Conservation (phyloP, 1,284 basidiomycete genomes). For the Rhizoctonia solani region DNA sequence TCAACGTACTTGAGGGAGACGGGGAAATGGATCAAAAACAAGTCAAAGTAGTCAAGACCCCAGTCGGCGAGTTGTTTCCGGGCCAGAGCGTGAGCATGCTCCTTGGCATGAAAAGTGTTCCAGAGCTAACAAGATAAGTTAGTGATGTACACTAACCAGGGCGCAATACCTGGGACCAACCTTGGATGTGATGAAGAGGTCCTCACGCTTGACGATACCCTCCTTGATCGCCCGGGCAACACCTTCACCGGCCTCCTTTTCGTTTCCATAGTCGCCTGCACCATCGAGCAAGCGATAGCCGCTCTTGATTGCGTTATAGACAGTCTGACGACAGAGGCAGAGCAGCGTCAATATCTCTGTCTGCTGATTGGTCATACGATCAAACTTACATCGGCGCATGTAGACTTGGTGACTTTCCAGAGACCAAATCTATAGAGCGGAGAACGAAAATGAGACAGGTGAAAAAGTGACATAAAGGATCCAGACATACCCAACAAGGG, state of each 20-base stretch:
- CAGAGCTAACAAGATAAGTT: constrained; percentile 57
- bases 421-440: constrained; percentile 59
- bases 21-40: constrained; percentile 69
- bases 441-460: constrained; percentile 10
- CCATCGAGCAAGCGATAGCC: constrained; percentile 52
- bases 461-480: constrained; percentile 15
- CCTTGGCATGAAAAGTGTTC: constrained; percentile 78
- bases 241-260: constrained; percentile 49
- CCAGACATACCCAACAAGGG: constrained; percentile 58
- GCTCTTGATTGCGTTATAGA: constrained; percentile 51
- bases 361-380: neutral
- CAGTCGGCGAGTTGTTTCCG: constrained; percentile 71
- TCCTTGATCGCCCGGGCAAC: constrained; percentile 49
- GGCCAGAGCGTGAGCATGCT: constrained; percentile 60
- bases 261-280: constrained; percentile 48
- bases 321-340: constrained; percentile 38
- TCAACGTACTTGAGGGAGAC: constrained; percentile 76
- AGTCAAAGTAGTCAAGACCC: constrained; percentile 64
- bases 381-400: constrained; percentile 60
- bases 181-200: constrained; percentile 46
- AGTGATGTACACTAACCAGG: no score
- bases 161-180: constrained; percentile 2
- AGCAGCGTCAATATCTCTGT: constrained; percentile 23
- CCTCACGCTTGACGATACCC: constrained; percentile 49
- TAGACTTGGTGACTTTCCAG: constrained; percentile 66